These are phyloP conservation scores for Rhodotorula sp. DNA, from an alignment of 1,284 basidiomycete genomes.

Conservation along the genomic window DNA sequence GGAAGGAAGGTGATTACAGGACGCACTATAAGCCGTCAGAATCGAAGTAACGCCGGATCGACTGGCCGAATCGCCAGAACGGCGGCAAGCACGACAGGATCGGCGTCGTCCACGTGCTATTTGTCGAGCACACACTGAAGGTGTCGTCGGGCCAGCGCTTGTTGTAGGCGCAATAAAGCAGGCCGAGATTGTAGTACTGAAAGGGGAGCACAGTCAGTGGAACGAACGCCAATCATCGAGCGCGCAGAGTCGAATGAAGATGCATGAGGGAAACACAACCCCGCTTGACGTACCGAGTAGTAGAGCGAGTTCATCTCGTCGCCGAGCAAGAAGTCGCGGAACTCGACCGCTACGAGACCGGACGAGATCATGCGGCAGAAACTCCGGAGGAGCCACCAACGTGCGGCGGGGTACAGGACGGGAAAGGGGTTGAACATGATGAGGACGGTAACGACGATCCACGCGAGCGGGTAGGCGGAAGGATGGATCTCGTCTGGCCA, in stretches of 20 bases:
- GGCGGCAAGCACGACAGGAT: slow-evolving; percentile 35
- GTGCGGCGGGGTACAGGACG: slow-evolving; percentile 55
- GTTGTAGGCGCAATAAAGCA: slow-evolving; percentile 35
- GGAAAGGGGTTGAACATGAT: slow-evolving; percentile 73
- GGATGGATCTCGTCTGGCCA: slow-evolving; percentile 46
- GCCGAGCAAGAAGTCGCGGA: slow-evolving; percentile 42
- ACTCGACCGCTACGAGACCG: slow-evolving; percentile 39
- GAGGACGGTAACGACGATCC: slow-evolving; percentile 67
- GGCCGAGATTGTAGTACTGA: slow-evolving; percentile 31
- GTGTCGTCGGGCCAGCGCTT: slow-evolving; percentile 31
- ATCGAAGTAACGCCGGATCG: slow-evolving; percentile 39
- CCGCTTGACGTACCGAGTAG: slow-evolving; percentile 10
- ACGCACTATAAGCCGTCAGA: slow-evolving; percentile 32
- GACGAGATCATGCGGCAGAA: slow-evolving; percentile 32
- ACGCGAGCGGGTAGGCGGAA: slow-evolving; percentile 74
- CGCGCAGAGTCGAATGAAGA: not conserved
- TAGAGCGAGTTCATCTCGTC: slow-evolving; percentile 40
- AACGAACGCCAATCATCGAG: no score
- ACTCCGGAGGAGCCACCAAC: slow-evolving; percentile 40
- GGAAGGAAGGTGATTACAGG: not conserved
- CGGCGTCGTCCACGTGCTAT: slow-evolving; percentile 36
- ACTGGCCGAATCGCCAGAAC: slow-evolving; percentile 35
- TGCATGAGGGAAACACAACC: not conserved
- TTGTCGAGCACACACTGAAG: slow-evolving; percentile 29
- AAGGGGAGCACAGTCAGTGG: not conserved